Evolutionary conservation across 2,329 filamentous ascomycete genomes (phyloP).

Genomic region (Claviceps sorghi): DNA sequence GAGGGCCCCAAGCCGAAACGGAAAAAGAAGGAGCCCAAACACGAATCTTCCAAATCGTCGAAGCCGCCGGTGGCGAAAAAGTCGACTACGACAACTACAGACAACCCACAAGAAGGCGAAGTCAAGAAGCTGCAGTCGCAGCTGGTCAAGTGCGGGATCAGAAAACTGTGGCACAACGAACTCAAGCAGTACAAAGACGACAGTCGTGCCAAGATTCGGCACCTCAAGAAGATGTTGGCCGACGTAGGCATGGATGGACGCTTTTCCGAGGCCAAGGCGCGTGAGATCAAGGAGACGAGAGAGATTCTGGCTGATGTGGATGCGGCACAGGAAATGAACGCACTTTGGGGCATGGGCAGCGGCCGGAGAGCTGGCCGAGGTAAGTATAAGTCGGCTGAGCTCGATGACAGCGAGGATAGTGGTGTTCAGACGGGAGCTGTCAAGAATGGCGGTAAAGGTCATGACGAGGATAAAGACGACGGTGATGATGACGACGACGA

Average conservation of each 20-base stretch:
- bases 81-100: conserved; percentile 13
- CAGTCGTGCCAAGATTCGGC: conserved; percentile 62
- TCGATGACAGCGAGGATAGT: conserved; percentile 19
- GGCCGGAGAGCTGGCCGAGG: conserved; percentile 27
- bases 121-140: conserved; percentile 81
- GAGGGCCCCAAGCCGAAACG: conserved; percentile 47
- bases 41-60: conserved; percentile 14
- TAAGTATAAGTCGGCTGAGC: conserved; percentile 17
- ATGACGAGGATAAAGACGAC: conserved; percentile 12
- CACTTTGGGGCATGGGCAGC: conserved; percentile 51
- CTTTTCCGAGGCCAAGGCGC: conserved; percentile 72
- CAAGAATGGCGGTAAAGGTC: conserved; percentile 9
- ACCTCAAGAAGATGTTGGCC: conserved; percentile 63
- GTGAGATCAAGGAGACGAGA: conserved; percentile 71
- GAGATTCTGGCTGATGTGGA: conserved; percentile 77
- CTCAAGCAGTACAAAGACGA: conserved; percentile 61
- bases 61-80: conserved; percentile 17
- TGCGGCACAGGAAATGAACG: conserved; percentile 67
- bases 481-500: conserved; percentile 17
- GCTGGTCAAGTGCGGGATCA: conserved; percentile 77
- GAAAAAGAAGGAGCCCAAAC: conserved; percentile 33
- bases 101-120: conserved; percentile 56
- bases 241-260: conserved; percentile 80
- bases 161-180: conserved; percentile 82
- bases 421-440: conserved; percentile 8